Evolutionary conservation across 2,329 filamentous ascomycete species (phyloP), one percentile per base, ranked within the genome.

Genomic region (Beauveria scarabaeidicola): DNA sequence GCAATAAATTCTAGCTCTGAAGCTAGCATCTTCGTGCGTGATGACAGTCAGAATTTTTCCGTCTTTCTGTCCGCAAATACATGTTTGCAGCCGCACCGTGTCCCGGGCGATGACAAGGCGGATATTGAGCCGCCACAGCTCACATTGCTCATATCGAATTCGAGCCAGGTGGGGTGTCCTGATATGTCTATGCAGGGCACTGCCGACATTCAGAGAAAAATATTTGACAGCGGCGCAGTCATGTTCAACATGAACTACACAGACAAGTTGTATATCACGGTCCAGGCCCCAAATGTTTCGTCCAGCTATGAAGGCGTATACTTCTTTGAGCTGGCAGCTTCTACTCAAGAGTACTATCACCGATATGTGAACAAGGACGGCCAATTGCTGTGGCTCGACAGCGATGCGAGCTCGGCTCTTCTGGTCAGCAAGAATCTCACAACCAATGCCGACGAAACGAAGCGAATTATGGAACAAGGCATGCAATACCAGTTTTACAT

Each of bases 31-130:
- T 60, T 13, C 41, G 51, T 1, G 64, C 67, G 6, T 38, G 51
- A 7, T 58, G 61, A 52, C 56, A 64, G n/a, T 63, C 68, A 55
- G 63, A 73, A 73, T 46, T 82, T 74, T 1, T 77, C 97, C 3
- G n/a, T 59, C 9, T 97, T 88, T 71, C 80, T 99, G 58, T 91
- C 91, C 2, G 85, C 91, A 47, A 97, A 91, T 65, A 92, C 90
- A 1, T 99, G 94, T 72, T 73, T 83, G 27, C 91, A 95, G 66
- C 94, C 93, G 13, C 70, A 73, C 21, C 77, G 79, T 5, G 54
- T 63, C 44, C 41, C 61, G 9, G 63, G 64, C 47, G 61, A 63
- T 32, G 53, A 61, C 29, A 27, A 55, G 21, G 32, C 32, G 1
- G 48, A 57, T 52, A 52, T 32, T n/a, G 61, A 64, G 27, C 82